A percentile compares a stretch with the other conserved stretches of the same genome.
Conservation (phyloP, 140 eudicot genomes). For the Flaveria floridana region DNA sequence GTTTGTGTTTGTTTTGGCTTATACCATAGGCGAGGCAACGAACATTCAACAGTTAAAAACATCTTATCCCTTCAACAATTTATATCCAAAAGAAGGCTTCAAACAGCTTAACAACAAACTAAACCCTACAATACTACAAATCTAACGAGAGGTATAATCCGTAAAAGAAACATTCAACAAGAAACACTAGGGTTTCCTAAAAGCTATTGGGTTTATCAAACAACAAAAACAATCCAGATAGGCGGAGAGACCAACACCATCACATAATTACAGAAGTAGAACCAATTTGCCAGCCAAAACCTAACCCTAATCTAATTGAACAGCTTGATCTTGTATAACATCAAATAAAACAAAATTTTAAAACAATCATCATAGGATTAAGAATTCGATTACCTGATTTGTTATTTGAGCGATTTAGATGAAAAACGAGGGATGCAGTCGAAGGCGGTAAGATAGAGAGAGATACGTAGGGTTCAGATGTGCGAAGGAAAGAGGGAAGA, state of each 20-base stretch:
- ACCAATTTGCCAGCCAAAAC: not conserved
- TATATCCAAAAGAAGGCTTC: not conserved
- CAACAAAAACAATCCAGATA: not conserved
- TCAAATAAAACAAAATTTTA: not conserved
- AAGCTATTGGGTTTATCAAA: conserved; percentile 6
- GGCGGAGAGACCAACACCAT: not conserved
- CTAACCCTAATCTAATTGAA: conserved; percentile 13
- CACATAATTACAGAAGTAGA: conserved; percentile 7
- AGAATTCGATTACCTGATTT: conserved; percentile 26
- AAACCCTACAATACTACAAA: not conserved
- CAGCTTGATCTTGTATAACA: not conserved
- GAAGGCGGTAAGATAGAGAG: not conserved
- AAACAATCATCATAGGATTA: not conserved
- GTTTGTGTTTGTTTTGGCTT: not conserved
- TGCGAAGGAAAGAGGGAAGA: not conserved
- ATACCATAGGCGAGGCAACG: not conserved
- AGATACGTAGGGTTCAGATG: conserved; percentile 11
- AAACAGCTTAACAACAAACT: conserved; percentile 13
- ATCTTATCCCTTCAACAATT: not conserved
- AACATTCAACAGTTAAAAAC: not conserved
- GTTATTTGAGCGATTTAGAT: not conserved
- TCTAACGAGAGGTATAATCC: not conserved
- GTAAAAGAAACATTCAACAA: not conserved
- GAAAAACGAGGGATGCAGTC: conserved; percentile 2
- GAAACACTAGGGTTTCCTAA: conserved; percentile 22